Conservation (phyloP, 176 grass and related monocot genomes). For the Phoenix dactylifera region DNA sequence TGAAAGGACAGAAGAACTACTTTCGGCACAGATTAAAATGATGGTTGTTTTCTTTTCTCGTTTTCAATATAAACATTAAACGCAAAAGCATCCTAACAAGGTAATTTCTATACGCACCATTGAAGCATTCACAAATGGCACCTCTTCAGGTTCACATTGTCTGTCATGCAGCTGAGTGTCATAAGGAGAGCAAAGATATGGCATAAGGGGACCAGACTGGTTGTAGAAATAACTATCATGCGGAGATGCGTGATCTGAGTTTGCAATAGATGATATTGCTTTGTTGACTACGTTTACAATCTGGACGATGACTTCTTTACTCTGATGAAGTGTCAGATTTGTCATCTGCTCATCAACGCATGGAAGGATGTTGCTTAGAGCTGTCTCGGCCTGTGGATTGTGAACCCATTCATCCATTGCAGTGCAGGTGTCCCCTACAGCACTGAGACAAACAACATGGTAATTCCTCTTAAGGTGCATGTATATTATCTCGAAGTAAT, state of each 20-base stretch:
- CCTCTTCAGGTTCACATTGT: conserved; percentile 25
- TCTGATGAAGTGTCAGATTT: conserved; percentile 29
- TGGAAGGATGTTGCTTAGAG: conserved; percentile 56
- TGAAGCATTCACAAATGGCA: conserved; percentile 14
- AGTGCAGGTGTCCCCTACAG: conserved; percentile 42
- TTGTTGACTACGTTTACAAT: conserved; percentile 42
- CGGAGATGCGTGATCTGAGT: conserved; percentile 16
- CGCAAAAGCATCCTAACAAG: not conserved
- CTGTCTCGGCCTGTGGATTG: conserved; percentile 38
- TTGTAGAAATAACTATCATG: conserved; percentile 28
- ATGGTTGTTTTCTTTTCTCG: no score
- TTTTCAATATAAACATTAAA: no score
- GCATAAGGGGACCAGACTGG: conserved; percentile 36
- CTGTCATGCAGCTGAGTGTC: conserved; percentile 23
- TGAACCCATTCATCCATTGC: conserved; percentile 61
- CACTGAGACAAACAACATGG: conserved; percentile 13
- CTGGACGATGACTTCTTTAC: conserved; percentile 51
- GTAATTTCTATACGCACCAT: not conserved
- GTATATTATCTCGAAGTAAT: no score
- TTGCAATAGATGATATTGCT: conserved; percentile 32
- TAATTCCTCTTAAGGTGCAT: not conserved
- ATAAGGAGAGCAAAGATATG: conserved; percentile 48
- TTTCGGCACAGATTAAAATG: no score
- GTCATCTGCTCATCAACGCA: conserved; percentile 39
- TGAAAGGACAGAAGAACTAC: no score